Base-by-base conservation (phyloP, 805 yeast species). In the Pichia thaimueangensis region DNA sequence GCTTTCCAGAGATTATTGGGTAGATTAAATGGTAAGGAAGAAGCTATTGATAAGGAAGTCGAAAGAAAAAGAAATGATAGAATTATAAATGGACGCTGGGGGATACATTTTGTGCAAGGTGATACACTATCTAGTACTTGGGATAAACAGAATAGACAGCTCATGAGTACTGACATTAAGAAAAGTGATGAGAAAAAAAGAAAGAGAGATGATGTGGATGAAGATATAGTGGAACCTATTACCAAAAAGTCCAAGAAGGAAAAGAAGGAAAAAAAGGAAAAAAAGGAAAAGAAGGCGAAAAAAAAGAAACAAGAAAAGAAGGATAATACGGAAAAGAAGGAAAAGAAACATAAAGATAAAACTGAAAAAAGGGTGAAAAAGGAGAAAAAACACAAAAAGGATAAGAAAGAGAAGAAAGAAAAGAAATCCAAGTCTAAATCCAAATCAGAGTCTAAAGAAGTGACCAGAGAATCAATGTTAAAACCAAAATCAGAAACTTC, bases 1-100 rank as follows among this genome's bases (percentile, higher is more conserved):
- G 95, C 83, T 3, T 91, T 93, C 59, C 98, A 91, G 66, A 73
- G 94, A 52, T 75, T 91, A 35, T 68, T 91, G 48, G 97, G 97
- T 10, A 75, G 88, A 58, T 71, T 91, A 48, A 91, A 91, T 59
- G 97, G 97, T 36, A 83, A 80, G 52, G 91, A 82, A 55, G 83
- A 78, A 27, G 74, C 71, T 43, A 74, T 84, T 21, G 66, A 67
- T 43, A 67, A 76, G 46, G 89, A 80, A 55, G 63, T 86, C 50
- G 91, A 85, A 30, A 69, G 76, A 50, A 80, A 81, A 55, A 71
- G 86, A 52, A 71, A 72, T 45, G 82, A 82, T 19, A 76, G 76
- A 37, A 80, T 87, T 27, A 68, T 86, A n/a, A 80, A 78, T 54
- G 94, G 96, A 13, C 83, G 78, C 52, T 82, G 89, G 83, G 96